Conservation (phyloP, 2,329 filamentous ascomycete genomes). For the Cladosporium sphaerospermum region DNA sequence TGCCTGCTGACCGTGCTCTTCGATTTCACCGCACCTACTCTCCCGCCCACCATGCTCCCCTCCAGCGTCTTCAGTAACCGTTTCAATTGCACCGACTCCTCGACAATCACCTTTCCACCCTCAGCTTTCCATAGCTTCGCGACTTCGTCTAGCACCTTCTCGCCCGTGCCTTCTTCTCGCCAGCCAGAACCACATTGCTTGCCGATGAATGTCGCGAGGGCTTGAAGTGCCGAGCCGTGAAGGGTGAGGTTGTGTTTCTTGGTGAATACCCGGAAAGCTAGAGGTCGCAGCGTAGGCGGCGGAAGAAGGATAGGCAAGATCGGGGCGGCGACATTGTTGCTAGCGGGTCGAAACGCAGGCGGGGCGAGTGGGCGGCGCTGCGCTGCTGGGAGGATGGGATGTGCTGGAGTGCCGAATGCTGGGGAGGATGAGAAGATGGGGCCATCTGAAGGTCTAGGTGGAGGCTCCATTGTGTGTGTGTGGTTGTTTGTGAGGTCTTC, state of each 20-base stretch:
- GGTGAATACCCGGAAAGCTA: conserved; percentile 92
- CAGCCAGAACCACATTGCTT: conserved; percentile 92
- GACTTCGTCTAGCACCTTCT: conserved; percentile 85
- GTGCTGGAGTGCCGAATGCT: conserved; percentile 78
- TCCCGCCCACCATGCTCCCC: conserved; percentile 83
- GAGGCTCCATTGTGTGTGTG: conserved; percentile 1
- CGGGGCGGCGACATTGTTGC: conserved; percentile 40
- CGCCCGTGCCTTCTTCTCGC: conserved; percentile 89
- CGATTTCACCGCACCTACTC: conserved; percentile 48
- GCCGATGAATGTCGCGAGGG: conserved; percentile 82
- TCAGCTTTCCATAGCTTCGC: conserved; percentile 87
- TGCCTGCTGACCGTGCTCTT: conserved; percentile 49
- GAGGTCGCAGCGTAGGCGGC: conserved; percentile 74
- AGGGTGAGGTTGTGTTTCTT: conserved; percentile 96
- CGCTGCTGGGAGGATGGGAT: conserved; percentile 52
- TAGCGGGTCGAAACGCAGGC: conserved; percentile 44
- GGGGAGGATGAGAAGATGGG: conserved; percentile 70
- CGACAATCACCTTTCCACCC: conserved; percentile 84
- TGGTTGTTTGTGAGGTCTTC: background rate
- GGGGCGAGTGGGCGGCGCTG: conserved; percentile 38
- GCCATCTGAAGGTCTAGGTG: background rate
- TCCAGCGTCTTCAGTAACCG: conserved; percentile 79
- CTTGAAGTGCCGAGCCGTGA: conserved; percentile 76
- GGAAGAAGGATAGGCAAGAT: conserved; percentile 87
- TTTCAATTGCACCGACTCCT: conserved; percentile 66